Conservation (phyloP, 352 stramenopile species). For the Poterioochromonas sp. region DNA sequence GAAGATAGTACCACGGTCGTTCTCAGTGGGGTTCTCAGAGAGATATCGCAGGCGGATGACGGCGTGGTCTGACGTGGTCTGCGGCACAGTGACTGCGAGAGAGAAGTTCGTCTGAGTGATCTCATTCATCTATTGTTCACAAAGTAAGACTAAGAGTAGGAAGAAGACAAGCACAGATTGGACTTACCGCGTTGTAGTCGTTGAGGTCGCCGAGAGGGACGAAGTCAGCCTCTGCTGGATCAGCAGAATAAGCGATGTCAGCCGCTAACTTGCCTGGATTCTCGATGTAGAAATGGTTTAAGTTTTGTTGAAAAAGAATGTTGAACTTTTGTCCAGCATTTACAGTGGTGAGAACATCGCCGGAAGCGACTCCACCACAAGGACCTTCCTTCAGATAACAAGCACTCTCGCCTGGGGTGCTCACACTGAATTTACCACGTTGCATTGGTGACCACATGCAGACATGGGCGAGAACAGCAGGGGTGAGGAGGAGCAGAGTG, state of each 20-base stretch:
- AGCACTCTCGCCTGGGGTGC: not conserved
- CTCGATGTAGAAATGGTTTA: conserved; percentile 21
- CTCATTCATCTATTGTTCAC: not conserved
- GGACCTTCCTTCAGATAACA: conserved; percentile 21
- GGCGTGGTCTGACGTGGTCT: not conserved
- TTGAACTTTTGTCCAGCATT: not conserved
- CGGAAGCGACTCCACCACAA: not conserved
- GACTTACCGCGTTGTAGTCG: not conserved
- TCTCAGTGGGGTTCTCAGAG: conserved; percentile 4
- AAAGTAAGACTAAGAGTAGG: too few relatives aligned
- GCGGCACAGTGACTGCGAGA: not conserved
- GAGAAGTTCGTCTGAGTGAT: conserved; percentile 20
- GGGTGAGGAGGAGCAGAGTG: too few relatives aligned
- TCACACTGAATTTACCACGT: not conserved
- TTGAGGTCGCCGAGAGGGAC: not conserved
- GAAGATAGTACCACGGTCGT: not conserved
- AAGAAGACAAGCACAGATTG: too few relatives aligned
- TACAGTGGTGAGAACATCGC: not conserved
- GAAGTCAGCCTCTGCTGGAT: conserved; percentile 17
- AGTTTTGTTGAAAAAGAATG: conserved; percentile 3
- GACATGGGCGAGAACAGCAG: too few relatives aligned
- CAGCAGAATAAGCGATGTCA: not conserved
- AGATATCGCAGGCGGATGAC: not conserved
- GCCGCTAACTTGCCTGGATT: not conserved
- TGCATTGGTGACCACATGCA: conserved; percentile 5